These are phyloP conservation scores for Ophiobolus disseminans DNA, from an alignment of 2,329 filamentous ascomycete species.

Conservation along the genomic window DNA sequence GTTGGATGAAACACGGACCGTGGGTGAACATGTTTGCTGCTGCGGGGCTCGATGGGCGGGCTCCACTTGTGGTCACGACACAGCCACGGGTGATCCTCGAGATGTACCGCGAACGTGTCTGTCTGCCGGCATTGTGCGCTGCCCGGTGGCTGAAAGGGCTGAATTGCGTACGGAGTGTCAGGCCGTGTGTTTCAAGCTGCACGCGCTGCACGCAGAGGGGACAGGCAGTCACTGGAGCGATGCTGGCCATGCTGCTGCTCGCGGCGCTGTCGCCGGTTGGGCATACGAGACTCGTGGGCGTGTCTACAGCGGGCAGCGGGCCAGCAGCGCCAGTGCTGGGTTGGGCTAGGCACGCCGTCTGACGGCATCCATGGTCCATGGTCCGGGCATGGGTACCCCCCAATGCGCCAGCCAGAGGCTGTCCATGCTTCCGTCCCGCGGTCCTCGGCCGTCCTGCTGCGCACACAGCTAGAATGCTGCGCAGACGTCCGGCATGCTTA, in stretches of 20 bases:
- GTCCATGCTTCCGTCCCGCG: not conserved
- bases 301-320: constrained; percentile 29
- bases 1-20: too few species aligned
- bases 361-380: too few species aligned
- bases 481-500: too few species aligned
- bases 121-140: not conserved
- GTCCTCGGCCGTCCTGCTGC: not conserved
- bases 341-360: constrained; percentile 30
- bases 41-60: too few species aligned
- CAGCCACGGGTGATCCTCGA: too few species aligned
- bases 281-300: constrained; percentile 12
- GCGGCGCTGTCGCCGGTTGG: constrained; percentile 33
- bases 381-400: too few species aligned
- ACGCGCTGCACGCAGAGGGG: too few species aligned
- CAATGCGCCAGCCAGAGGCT: not conserved
- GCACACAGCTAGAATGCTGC: not conserved
- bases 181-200: too few species aligned
- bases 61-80: too few species aligned
- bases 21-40: too few species aligned
- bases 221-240: not conserved
- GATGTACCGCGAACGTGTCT: too few species aligned
- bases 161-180: not conserved
- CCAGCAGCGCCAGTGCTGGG: constrained; percentile 13
- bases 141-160: constrained; percentile 1
- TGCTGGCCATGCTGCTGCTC: constrained; percentile 9